These are phyloP conservation scores for Kwoniella botswanensis DNA, from an alignment of 768 basidiomycete genomes.

Conservation along the genomic window DNA sequence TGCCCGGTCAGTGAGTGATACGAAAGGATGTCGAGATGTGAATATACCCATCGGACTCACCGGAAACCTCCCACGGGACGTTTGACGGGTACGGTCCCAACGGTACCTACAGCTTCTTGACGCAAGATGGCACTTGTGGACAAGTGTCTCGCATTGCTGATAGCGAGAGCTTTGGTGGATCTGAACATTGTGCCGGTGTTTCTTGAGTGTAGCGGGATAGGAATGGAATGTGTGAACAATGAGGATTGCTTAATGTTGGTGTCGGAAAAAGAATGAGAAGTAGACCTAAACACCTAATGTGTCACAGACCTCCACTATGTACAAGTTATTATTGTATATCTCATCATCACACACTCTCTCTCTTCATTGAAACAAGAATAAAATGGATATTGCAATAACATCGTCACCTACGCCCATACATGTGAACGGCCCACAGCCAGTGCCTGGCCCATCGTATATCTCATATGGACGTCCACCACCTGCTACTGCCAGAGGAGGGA, in stretches of 20 bases:
- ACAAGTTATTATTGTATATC: not conserved
- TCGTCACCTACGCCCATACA: conserved; percentile 13
- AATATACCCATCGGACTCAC: conserved; percentile 15
- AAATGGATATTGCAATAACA: conserved; percentile 18
- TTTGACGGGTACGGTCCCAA: conserved; percentile 36
- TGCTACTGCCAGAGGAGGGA: not conserved
- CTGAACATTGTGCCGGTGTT: too few relatives aligned
- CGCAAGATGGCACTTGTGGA: not conserved
- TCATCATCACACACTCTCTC: not conserved
- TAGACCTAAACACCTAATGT: not conserved
- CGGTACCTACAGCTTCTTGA: conserved; percentile 36
- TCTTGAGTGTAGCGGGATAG: not conserved
- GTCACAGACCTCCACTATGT: not conserved
- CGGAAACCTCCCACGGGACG: conserved; percentile 45
- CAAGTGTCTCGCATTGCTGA: too few relatives aligned
- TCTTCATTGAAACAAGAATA: conserved; percentile 3
- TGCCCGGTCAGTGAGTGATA: too few relatives aligned
- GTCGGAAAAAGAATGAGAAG: not conserved
- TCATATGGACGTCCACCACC: conserved; percentile 6
- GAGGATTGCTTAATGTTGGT: not conserved
- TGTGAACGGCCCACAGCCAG: conserved; percentile 6
- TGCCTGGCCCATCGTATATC: not conserved
- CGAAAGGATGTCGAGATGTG: too few relatives aligned
- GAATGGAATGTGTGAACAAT: conserved; percentile 1
- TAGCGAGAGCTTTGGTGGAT: too few relatives aligned